Percentiles rank a stretch among this genome's conserved stretches.
Conservation (phyloP, 441 rosid genomes). For the Kokia cookei region DNA sequence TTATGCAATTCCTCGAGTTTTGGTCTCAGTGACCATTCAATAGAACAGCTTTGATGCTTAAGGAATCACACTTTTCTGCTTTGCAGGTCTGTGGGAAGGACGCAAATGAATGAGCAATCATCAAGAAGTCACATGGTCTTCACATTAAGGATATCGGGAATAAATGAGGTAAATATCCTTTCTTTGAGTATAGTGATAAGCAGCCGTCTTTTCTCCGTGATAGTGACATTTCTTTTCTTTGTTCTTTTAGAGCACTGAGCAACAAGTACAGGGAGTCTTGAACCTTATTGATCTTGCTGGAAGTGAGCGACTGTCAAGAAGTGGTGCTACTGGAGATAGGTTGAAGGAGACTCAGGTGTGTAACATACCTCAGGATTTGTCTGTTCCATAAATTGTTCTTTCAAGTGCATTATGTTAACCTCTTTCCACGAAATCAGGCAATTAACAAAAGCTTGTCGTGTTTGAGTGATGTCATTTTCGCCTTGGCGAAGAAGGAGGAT, state of each 20-base stretch:
- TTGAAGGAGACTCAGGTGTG: constrained; percentile 91
- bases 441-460: constrained; percentile 89
- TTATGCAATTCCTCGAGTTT: neutral
- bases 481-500: constrained; percentile 91
- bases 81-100: constrained; percentile 85
- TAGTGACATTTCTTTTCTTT: constrained; percentile 13
- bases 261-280: constrained; percentile 89
- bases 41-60: neutral
- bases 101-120: constrained; percentile 96
- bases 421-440: constrained; percentile 40
- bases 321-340: constrained; percentile 93
- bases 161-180: constrained; percentile 58
- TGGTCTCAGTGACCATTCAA: neutral
- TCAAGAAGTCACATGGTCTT: constrained; percentile 97
- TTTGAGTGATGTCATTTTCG: constrained; percentile 84
- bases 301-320: constrained; percentile 83
- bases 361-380: neutral
- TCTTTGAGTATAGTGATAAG: neutral
- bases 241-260: constrained; percentile 72
- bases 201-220: neutral
- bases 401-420: neutral
- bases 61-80: neutral
- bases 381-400: neutral
- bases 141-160: constrained; percentile 82
- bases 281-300: constrained; percentile 96